These are phyloP conservation scores for Neurospora tetraspora DNA, from an alignment of 495 filamentous ascomycete genomes.

Conservation along the genomic window DNA sequence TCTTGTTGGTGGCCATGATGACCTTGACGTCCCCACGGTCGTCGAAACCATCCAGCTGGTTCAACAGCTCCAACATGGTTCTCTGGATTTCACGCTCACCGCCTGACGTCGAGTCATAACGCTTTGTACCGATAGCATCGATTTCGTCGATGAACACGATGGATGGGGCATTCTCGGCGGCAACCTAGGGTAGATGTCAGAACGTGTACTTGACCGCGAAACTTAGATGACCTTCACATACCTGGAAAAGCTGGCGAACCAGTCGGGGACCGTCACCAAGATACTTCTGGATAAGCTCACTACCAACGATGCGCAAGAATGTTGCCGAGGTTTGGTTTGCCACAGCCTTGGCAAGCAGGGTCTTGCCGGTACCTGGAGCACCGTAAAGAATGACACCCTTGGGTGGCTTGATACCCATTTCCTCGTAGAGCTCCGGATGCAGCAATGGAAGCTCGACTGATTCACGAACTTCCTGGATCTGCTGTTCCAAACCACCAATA, in stretches of 20 bases:
- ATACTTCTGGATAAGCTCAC: conserved; percentile 98
- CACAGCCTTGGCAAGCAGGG: conserved; percentile 91
- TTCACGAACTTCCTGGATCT: conserved; percentile 97
- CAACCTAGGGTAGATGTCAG: conserved; percentile 46
- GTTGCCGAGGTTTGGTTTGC: conserved; percentile 98
- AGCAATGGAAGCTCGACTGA: conserved; percentile 92
- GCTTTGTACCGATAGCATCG: conserved; percentile 97
- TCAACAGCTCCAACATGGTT: conserved; percentile 97
- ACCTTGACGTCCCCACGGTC: conserved; percentile 99
- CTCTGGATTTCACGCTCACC: conserved; percentile 96
- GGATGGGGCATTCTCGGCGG: conserved; percentile 89
- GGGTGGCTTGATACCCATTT: conserved; percentile 99
- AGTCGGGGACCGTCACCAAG: conserved; percentile 91
- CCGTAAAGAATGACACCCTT: conserved; percentile 99
- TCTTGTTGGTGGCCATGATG: conserved; percentile 99
- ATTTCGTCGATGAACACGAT: conserved; percentile 99
- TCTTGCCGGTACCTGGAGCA: conserved; percentile 95
- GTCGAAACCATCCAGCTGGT: conserved; percentile 98
- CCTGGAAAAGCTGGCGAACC: conserved; percentile 93
- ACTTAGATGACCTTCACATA: conserved; percentile 15
- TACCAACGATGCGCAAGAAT: conserved; percentile 95
- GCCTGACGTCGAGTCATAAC: conserved; percentile 94
- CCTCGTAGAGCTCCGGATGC: conserved; percentile 96
- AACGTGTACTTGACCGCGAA: background rate
- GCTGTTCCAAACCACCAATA: conserved; percentile 88